These are phyloP conservation scores for Cylindrotheca fusiformis DNA, from an alignment of 108 stramenopile genomes.

Conservation along the genomic window DNA sequence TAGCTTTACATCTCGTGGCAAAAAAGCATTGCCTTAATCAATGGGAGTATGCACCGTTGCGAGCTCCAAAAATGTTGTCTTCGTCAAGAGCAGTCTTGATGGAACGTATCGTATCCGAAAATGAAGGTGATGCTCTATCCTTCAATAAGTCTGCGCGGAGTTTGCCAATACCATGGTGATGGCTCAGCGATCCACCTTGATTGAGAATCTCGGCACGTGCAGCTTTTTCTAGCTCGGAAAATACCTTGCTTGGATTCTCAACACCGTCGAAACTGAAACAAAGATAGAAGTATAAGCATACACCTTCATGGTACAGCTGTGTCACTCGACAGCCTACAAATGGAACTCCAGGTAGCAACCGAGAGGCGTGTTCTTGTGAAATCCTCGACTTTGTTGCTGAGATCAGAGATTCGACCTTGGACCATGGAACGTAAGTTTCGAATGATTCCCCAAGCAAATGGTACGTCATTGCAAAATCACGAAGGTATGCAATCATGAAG, in stretches of 20 bases:
- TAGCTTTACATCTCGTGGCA: no score
- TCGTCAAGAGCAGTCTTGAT: conserved; percentile 71
- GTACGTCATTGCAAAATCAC: conserved; percentile 92
- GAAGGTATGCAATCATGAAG: conserved; percentile 92
- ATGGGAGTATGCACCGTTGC: conserved; percentile 54
- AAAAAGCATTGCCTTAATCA: no score
- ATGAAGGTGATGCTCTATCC: conserved; percentile 45
- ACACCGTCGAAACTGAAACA: conserved; percentile 76
- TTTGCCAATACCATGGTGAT: conserved; percentile 96
- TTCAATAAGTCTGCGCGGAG: conserved; percentile 58
- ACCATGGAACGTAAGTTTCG: conserved; percentile 93
- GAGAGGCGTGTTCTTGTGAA: conserved; percentile 49
- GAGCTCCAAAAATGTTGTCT: conserved; percentile 74
- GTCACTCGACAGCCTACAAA: conserved; percentile 89
- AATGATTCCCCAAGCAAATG: conserved; percentile 88
- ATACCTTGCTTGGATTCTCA: conserved; percentile 53
- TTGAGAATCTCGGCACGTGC: conserved; percentile 84
- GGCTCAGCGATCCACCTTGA: conserved; percentile 87
- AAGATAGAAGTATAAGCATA: conserved; percentile 94
- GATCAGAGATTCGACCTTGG: conserved; percentile 59
- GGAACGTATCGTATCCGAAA: conserved; percentile 27
- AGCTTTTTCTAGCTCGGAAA: conserved; percentile 73
- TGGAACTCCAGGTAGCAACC: conserved; percentile 74
- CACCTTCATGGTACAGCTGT: conserved; percentile 94
- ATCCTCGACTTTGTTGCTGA: conserved; percentile 69